phyloP scores from a whole-genome alignment of 768 basidiomycete species.

The Strobilomyces dryophilus region DNA sequence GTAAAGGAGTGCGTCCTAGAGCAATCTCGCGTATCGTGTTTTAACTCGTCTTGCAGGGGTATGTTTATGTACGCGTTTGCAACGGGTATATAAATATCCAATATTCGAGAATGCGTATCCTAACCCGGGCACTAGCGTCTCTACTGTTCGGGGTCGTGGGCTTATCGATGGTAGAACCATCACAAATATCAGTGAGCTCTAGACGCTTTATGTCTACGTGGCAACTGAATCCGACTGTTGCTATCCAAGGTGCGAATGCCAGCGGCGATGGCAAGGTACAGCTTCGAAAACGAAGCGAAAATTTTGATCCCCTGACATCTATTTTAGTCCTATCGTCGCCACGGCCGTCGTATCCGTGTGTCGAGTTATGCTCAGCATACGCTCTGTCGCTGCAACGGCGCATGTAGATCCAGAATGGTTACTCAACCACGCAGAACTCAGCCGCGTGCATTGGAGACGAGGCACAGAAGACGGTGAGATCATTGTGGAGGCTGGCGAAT shows the following conservation, averaged over 20 bases:
- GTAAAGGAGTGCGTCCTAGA: slow-evolving; percentile 15
- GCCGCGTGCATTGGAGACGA: slow-evolving; percentile 24
- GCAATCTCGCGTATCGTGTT: neutral
- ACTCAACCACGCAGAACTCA: slow-evolving; percentile 43
- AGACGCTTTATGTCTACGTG: neutral
- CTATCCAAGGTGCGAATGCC: neutral
- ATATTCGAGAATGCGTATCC: neutral
- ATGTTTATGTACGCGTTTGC: slow-evolving; percentile 14
- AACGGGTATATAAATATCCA: neutral
- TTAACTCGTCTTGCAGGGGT: slow-evolving; percentile 1
- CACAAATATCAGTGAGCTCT: slow-evolving; percentile 1
- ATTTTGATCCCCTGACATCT: neutral
- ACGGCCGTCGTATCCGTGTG: slow-evolving; percentile 27
- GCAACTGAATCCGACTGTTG: neutral
- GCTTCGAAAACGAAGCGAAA: neutral
- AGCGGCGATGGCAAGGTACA: slow-evolving; percentile 4
- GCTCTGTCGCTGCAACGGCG: slow-evolving; percentile 38
- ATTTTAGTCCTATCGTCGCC: slow-evolving; percentile 3
- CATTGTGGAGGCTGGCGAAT: slow-evolving; percentile 1
- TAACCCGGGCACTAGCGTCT: slow-evolving; percentile 1
- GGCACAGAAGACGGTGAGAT: slow-evolving; percentile 7
- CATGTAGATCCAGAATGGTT: slow-evolving; percentile 42
- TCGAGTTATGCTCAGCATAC: slow-evolving; percentile 37
- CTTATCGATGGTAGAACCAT: slow-evolving; percentile 9
- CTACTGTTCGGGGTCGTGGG: slow-evolving; percentile 2